Evolutionary conservation across 2,329 filamentous ascomycete species (phyloP).

Genomic region (Pseudogymnoascus sp.): DNA sequence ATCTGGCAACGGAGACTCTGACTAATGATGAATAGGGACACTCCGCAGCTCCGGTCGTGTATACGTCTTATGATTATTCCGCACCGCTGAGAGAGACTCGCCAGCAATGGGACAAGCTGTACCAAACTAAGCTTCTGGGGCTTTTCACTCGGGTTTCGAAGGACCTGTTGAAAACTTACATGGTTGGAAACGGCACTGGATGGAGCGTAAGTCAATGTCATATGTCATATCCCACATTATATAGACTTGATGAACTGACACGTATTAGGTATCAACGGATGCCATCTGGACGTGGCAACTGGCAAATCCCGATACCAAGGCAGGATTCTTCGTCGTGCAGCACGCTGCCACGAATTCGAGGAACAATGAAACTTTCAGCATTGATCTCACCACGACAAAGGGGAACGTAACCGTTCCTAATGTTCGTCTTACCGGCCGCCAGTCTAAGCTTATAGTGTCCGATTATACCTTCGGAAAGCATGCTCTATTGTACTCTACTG

Average conservation of each 20-base stretch:
- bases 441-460: slow-evolving; percentile 46
- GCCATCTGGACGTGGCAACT: slow-evolving; percentile 43
- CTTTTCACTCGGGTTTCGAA: slow-evolving; percentile 44
- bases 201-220: slow-evolving; percentile 28
- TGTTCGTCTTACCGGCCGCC: slow-evolving; percentile 41
- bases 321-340: slow-evolving; percentile 42
- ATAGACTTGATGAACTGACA: slow-evolving; percentile 9
- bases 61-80: slow-evolving; percentile 36
- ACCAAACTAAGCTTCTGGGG: slow-evolving; percentile 45
- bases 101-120: slow-evolving; percentile 42
- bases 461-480: slow-evolving; percentile 41
- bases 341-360: slow-evolving; percentile 38
- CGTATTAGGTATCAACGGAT: slow-evolving; percentile 25
- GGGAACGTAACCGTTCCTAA: slow-evolving; percentile 36
- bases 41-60: slow-evolving; percentile 40
- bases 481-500: slow-evolving; percentile 41
- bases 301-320: slow-evolving; percentile 39
- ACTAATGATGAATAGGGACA: slow-evolving; percentile 8
- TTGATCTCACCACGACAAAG: slow-evolving; percentile 38
- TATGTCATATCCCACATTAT: background rate
- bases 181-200: slow-evolving; percentile 46
- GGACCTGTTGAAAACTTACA: slow-evolving; percentile 42
- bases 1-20: background rate
- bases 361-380: slow-evolving; percentile 36
- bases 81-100: slow-evolving; percentile 46